phyloP scores from a whole-genome alignment of 2,329 filamentous ascomycete genomes.

The Leptodontidium sp. region DNA sequence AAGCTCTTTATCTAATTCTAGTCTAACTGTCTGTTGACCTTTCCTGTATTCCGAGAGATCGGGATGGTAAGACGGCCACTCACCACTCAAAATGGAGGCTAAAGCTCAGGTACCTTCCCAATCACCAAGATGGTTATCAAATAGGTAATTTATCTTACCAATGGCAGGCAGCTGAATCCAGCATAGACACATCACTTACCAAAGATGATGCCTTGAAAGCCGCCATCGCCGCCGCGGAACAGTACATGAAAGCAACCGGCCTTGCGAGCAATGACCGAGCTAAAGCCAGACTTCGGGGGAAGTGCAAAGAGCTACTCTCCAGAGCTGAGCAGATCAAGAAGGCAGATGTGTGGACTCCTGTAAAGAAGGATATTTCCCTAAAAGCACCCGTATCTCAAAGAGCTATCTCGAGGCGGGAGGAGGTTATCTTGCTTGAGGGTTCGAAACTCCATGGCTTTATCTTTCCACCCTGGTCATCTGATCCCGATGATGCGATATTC shows the following conservation, averaged over 20 bases:
- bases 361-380: conserved; percentile 39
- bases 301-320: conserved; percentile 74
- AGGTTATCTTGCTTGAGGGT: conserved; percentile 78
- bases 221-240: conserved; percentile 79
- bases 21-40: not conserved
- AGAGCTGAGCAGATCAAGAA: conserved; percentile 80
- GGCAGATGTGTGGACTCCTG: conserved; percentile 36
- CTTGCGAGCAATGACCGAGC: conserved; percentile 68
- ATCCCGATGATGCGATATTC: conserved; percentile 71
- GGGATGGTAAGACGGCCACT: not conserved
- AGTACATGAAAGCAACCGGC: conserved; percentile 79
- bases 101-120: conserved; percentile 52
- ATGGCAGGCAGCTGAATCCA: conserved; percentile 60
- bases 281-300: conserved; percentile 70
- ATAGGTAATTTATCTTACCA: conserved; percentile 24
- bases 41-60: not conserved
- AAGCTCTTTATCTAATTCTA: not conserved
- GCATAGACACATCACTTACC: conserved; percentile 58
- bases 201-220: conserved; percentile 74
- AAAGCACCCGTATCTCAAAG: conserved; percentile 59
- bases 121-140: conserved; percentile 15
- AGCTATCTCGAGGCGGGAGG: conserved; percentile 72
- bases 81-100: conserved; percentile 51
- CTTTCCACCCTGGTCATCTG: conserved; percentile 84
- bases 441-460: conserved; percentile 83